Evolutionary conservation across 2,329 filamentous ascomycete genomes (phyloP), one percentile per base, ranked within the genome.

Genomic region (Cladosporium sp.): DNA sequence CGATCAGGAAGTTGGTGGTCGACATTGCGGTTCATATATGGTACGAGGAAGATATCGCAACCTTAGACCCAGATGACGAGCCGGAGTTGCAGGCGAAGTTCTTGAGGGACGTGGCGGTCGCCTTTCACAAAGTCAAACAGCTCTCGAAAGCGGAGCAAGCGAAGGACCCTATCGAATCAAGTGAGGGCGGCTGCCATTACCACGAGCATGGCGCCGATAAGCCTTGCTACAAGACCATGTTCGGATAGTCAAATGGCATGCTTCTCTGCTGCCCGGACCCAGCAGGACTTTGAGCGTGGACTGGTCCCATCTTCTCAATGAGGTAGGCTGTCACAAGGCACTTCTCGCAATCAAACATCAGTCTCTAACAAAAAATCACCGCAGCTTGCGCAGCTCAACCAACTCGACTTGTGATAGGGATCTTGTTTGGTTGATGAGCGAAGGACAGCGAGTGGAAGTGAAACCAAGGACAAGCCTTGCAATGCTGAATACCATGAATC

Each of bases 141-240:
- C 18, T 44, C 18, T 44, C 18, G 38, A 15, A n/a, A 44, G 38
- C 38, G 18, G 14, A n/a, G 10, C 38, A 44, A n/a, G 6, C 18
- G 5, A n/a, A 8, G 18, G 21, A 10, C 18, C 38, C 38, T n/a
- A n/a, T 44, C 38, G 30, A 8, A 10, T 44, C 38, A n/a, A n/a
- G 6, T 44, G 7, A 44, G 38, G 15, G 7, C 38, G 38, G 38
- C 15, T 52, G 49, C 49, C 4, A 1, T 21, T 52, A 52, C 15
- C 49, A 52, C 21, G 49, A 52, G 49, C 49, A 52, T 28, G 49
- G 49, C 24, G 18, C 38, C 18, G 11, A 52, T 11, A 52, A 52
- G 24, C 49, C 49, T 28, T 52, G 49, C 49, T 52, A 52, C 49
- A 52, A 52, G 49, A 52, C 49, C 24, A 52, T 52, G 49, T 52